These are phyloP conservation scores for Pseudonitzschia delicatissima DNA, from an alignment of 108 stramenopile species.

Conservation along the genomic window DNA sequence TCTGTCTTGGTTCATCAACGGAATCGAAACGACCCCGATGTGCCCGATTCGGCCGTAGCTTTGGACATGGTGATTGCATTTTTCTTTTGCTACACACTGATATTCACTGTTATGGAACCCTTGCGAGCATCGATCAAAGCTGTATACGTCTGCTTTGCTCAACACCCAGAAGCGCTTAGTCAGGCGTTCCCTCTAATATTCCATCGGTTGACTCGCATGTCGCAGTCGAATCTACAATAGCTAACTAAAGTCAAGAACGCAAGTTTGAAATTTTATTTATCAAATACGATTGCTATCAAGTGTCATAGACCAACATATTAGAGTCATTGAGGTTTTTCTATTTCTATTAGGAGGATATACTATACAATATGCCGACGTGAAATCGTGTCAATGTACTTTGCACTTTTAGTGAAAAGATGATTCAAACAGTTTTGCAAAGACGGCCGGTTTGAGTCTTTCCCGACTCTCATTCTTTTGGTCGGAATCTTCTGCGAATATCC, in stretches of 20 bases:
- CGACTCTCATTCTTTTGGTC: background rate
- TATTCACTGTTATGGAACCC: slow-evolving; percentile 86
- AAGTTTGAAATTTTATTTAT: no score
- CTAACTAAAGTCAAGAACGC: background rate
- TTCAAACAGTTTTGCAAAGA: background rate
- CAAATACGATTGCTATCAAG: no score
- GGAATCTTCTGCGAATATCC: background rate
- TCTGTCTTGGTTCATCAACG: slow-evolving; percentile 46
- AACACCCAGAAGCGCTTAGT: slow-evolving; percentile 74
- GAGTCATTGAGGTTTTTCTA: no score
- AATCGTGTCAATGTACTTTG: no score
- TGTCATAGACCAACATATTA: no score
- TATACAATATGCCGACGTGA: no score
- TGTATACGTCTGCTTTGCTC: slow-evolving; percentile 82
- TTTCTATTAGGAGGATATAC: no score
- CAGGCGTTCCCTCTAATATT: slow-evolving; percentile 81
- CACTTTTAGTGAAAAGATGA: no score
- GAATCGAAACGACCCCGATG: slow-evolving; percentile 21
- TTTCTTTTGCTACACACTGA: slow-evolving; percentile 68
- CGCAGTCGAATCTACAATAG: slow-evolving; percentile 45
- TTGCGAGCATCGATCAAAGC: slow-evolving; percentile 79
- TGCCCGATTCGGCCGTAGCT: slow-evolving; percentile 46
- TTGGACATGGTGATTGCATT: slow-evolving; percentile 70
- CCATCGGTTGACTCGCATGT: slow-evolving; percentile 76
- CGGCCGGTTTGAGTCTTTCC: background rate